phyloP scores from a whole-genome alignment of 1,139 yeast genomes.

The Magnusiomyces ingens region DNA sequence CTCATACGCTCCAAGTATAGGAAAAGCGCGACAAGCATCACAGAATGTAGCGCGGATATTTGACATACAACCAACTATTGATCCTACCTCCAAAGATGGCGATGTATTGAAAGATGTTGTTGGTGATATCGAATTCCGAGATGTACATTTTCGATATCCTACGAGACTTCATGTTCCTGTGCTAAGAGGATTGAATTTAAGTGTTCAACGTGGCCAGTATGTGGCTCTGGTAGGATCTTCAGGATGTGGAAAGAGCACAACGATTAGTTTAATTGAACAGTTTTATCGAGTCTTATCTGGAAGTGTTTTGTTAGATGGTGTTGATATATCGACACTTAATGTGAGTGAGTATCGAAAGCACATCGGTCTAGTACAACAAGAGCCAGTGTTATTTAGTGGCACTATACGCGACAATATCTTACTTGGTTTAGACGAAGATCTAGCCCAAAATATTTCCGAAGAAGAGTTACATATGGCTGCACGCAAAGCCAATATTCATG shows the following conservation, averaged over 20 bases:
- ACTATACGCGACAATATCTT: conserved; percentile 74
- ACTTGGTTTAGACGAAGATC: conserved; percentile 56
- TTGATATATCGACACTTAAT: conserved; percentile 63
- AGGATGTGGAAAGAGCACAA: conserved; percentile 91
- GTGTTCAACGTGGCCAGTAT: conserved; percentile 71
- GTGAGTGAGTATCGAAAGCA: conserved; percentile 63
- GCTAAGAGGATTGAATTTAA: conserved; percentile 58
- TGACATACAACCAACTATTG: conserved; percentile 58
- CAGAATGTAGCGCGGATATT: conserved; percentile 69
- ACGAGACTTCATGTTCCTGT: conserved; percentile 72
- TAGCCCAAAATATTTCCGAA: conserved; percentile 40
- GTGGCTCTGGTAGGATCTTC: conserved; percentile 94
- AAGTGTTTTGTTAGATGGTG: conserved; percentile 57
- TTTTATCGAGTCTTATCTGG: conserved; percentile 76
- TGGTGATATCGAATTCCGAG: conserved; percentile 57
- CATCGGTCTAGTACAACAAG: conserved; percentile 79
- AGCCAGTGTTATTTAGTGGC: conserved; percentile 82
- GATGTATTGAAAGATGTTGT: conserved; percentile 30
- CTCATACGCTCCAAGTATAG: conserved; percentile 78
- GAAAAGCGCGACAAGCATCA: conserved; percentile 51
- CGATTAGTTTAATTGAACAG: conserved; percentile 71
- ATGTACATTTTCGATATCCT: conserved; percentile 73
- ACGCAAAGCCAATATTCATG: conserved; percentile 74
- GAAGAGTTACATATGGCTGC: conserved; percentile 65
- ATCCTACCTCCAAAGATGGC: conserved; percentile 49